Percentiles rank a stretch among this genome's conserved stretches.
Conservation (phyloP, 495 filamentous ascomycete species). For the Aspergillus bertholletiae region DNA sequence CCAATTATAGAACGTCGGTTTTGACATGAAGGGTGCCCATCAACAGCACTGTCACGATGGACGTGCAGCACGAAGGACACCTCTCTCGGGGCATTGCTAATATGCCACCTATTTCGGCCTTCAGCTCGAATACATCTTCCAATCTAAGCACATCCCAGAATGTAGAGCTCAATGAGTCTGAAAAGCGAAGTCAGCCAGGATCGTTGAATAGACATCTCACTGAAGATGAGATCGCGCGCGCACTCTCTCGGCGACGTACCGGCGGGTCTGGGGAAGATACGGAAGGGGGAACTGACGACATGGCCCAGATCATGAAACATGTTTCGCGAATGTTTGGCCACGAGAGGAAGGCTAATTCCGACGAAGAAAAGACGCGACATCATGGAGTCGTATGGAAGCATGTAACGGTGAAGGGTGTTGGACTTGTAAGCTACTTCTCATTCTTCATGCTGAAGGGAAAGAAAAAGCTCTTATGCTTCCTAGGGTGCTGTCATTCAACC, state of each 20-base stretch:
- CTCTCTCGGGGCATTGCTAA: background rate
- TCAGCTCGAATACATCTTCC: background rate
- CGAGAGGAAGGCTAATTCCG: constrained; percentile 55
- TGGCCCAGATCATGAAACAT: constrained; percentile 54
- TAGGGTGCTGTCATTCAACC: constrained; percentile 62
- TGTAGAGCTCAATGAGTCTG: background rate
- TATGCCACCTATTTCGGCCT: background rate
- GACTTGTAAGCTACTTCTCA: constrained; percentile 28
- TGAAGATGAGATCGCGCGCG: constrained; percentile 50
- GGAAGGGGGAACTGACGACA: constrained; percentile 42
- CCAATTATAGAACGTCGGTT: background rate
- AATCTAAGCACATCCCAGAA: background rate
- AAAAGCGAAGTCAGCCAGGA: background rate
- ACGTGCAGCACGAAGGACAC: background rate
- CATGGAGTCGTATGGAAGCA: constrained; percentile 58
- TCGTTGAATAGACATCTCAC: constrained; percentile 16
- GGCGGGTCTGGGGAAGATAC: constrained; percentile 28
- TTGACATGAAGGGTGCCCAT: background rate
- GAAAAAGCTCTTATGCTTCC: background rate
- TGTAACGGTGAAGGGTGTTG: constrained; percentile 63
- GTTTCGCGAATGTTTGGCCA: constrained; percentile 65
- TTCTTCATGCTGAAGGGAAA: background rate
- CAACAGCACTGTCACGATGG: background rate
- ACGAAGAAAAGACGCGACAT: constrained; percentile 62
- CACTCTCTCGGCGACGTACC: constrained; percentile 49